Percentiles rank a stretch among this genome's conserved stretches.
These are phyloP conservation scores for Thelonectria discophora DNA, from an alignment of 2,329 filamentous ascomycete genomes.

Conservation along the genomic window DNA sequence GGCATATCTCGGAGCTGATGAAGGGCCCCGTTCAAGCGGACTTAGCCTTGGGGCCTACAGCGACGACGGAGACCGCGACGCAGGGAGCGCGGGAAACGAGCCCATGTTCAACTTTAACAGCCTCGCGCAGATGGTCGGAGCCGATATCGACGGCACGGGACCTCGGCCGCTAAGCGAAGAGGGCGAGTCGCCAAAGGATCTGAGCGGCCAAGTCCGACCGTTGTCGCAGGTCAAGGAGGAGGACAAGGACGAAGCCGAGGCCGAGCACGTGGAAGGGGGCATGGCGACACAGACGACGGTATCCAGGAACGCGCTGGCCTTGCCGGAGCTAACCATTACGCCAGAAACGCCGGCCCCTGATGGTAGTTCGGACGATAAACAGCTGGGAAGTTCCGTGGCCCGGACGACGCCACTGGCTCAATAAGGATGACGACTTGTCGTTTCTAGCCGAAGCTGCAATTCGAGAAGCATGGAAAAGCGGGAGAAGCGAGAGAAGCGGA, in stretches of 20 bases:
- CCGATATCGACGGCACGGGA: conserved; percentile 61
- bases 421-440: conserved; percentile 26
- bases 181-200: conserved; percentile 36
- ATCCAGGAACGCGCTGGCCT: conserved; percentile 32
- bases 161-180: conserved; percentile 44
- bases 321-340: conserved; percentile 59
- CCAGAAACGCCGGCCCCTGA: conserved; percentile 57
- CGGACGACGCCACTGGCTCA: conserved; percentile 36
- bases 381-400: conserved; percentile 53
- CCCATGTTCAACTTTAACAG: conserved; percentile 93
- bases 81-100: conserved; percentile 65
- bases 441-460: not conserved
- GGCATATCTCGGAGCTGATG: conserved; percentile 47
- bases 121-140: conserved; percentile 83
- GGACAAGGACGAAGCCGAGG: conserved; percentile 47
- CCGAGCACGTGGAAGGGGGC: conserved; percentile 45
- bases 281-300: conserved; percentile 5
- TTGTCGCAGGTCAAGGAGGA: conserved; percentile 52
- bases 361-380: conserved; percentile 53
- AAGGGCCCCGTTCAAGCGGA: conserved; percentile 63
- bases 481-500: too few relatives aligned
- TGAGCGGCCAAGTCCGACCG: conserved; percentile 37
- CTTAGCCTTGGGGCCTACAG: conserved; percentile 59
- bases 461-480: not conserved
- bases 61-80: conserved; percentile 60